phyloP scores from a whole-genome alignment of 495 filamentous ascomycete species.

The Xylaria castorea region DNA sequence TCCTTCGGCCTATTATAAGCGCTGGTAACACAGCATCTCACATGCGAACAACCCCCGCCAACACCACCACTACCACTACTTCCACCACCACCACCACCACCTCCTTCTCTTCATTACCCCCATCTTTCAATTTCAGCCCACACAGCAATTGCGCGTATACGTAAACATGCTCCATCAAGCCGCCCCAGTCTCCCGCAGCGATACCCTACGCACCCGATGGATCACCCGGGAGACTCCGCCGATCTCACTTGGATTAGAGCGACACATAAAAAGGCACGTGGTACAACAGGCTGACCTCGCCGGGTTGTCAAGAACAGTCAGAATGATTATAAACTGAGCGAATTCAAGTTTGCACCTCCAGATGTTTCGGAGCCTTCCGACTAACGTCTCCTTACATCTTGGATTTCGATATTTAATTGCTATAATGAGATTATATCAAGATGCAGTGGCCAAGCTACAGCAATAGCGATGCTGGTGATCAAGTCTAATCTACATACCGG shows the following conservation, averaged over 20 bases:
- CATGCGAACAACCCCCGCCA: slow-evolving; percentile 16
- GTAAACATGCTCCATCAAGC: slow-evolving; percentile 12
- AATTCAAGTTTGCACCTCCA: slow-evolving; percentile 13
- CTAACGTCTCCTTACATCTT: background rate
- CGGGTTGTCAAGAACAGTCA: background rate
- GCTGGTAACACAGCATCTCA: slow-evolving; percentile 10
- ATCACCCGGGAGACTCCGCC: slow-evolving; percentile 20
- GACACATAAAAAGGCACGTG: slow-evolving; percentile 6
- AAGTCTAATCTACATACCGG: background rate
- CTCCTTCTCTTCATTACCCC: too few relatives aligned
- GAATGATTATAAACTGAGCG: background rate
- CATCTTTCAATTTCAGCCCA: background rate
- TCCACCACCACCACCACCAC: background rate
- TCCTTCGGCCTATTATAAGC: slow-evolving; percentile 1
- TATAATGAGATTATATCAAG: slow-evolving; percentile 21
- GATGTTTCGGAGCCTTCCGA: background rate
- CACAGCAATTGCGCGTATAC: too few relatives aligned
- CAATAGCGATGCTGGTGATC: background rate
- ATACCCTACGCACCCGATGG: slow-evolving; percentile 6
- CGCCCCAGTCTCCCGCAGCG: slow-evolving; percentile 9
- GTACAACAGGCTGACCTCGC: slow-evolving; percentile 7
- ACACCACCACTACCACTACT: too few relatives aligned
- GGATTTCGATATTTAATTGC: background rate
- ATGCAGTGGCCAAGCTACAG: background rate
- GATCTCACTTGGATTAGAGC: background rate